Base-by-base conservation (phyloP, 805 yeast species). In the Kuraishia capsulata region DNA sequence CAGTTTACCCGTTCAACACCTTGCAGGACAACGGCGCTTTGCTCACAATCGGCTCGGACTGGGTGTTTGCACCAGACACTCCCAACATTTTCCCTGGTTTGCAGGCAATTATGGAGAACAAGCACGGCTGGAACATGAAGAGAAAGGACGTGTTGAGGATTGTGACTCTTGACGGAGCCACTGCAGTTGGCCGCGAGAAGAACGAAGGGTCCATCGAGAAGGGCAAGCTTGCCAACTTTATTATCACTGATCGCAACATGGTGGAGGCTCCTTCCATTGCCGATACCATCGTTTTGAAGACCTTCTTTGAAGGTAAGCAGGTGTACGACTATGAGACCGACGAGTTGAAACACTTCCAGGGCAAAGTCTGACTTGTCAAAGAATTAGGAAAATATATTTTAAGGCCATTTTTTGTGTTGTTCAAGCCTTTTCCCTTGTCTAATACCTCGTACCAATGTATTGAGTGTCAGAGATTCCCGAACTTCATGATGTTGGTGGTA, bases 41-140 rank as follows among this genome's bases (percentile, higher is more conserved):
- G 25, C 31, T 51, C 29, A 51, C 55, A 9, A 50, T 51, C 39
- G 54, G 55, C 13, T 51, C 55, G 5, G 55, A 51, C 30, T 50
- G 55, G 54, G 55, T 51, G 4, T 51, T 51, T 44, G 49, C 54
- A 24, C 55, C 55, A 14, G 54, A 51, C 38, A 45, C 52, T 29
- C 54, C 55, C 20, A 48, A 50, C 42, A 51, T 51, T 28, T 50
- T 50, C 42, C 54, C 53, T 17, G 54, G 52, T 23, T 37, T 51
- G 16, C 55, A 50, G 38, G 53, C 55, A 5, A 35, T 51, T 20
- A 49, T 47, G 44, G 55, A 51, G 38, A 43, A 44, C 40, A 51
- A 50, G 37, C 54, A 51, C 31, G 54, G 54, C 29, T 51, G 54
- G 54, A 36, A 51, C 35, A 37, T 51, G 47, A 45, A 47, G 20